Conservation (phyloP, 2,329 filamentous ascomycete genomes). For the Scytalidium sp. region DNA sequence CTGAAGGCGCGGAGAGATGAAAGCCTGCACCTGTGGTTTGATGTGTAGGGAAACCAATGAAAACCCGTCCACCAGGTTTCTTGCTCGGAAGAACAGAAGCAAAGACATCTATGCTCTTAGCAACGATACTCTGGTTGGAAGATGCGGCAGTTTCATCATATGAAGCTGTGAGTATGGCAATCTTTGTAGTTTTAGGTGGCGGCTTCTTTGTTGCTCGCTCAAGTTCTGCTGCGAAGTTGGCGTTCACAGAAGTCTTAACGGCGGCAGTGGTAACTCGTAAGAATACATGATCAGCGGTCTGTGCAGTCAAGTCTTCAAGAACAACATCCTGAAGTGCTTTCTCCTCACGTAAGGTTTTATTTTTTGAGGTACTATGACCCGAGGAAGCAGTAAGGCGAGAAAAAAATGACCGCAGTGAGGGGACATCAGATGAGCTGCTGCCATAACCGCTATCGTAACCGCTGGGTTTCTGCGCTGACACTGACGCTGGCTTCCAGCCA, state of each 20-base stretch:
- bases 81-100: constrained; percentile 85
- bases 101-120: constrained; percentile 75
- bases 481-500: constrained; percentile 70
- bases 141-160: constrained; percentile 75
- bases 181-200: constrained; percentile 80
- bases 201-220: constrained; percentile 97
- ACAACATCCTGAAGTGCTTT: constrained; percentile 59
- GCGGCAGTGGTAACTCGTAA: constrained; percentile 82
- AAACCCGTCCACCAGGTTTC: constrained; percentile 78
- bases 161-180: constrained; percentile 87
- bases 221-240: constrained; percentile 76
- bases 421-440: constrained; percentile 45
- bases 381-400: constrained; percentile 65
- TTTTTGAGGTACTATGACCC: constrained; percentile 46
- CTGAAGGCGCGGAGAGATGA: constrained; percentile 91
- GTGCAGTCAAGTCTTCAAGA: constrained; percentile 67
- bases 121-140: constrained; percentile 39
- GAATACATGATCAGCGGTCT: constrained; percentile 78
- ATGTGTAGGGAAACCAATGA: constrained; percentile 96
- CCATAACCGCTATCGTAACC: constrained; percentile 36
- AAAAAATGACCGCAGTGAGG: constrained; percentile 76
- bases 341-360: constrained; percentile 61
- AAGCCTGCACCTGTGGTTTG: constrained; percentile 93
- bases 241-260: constrained; percentile 71
- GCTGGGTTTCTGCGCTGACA: constrained; percentile 20